These are phyloP conservation scores for Petasospora rhodanensis DNA, from an alignment of 1,139 yeast genomes.

Conservation along the genomic window DNA sequence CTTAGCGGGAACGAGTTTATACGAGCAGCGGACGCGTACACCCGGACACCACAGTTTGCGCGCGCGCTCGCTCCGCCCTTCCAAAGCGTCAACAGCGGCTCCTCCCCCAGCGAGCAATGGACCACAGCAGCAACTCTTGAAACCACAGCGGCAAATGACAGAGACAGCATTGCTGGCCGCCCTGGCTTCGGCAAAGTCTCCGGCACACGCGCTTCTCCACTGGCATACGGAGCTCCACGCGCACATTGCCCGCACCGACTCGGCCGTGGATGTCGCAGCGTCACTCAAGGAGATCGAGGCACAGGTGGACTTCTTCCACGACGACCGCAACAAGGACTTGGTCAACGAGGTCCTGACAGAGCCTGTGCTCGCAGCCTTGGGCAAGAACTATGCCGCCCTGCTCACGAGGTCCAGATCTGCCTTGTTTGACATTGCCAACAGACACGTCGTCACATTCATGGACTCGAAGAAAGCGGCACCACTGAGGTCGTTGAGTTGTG, in stretches of 20 bases:
- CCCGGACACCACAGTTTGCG: no score
- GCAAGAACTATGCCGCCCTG: constrained; percentile 21
- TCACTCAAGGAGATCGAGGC: constrained; percentile 14
- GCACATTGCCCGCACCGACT: constrained; percentile 3
- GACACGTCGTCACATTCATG: constrained; percentile 20
- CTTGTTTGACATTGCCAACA: constrained; percentile 24
- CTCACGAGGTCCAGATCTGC: constrained; percentile 18
- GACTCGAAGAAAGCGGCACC: constrained; percentile 14
- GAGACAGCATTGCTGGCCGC: constrained; percentile 1
- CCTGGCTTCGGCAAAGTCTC: constrained; percentile 3
- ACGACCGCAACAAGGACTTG: constrained; percentile 18
- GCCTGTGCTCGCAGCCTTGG: constrained; percentile 15
- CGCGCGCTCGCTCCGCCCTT: no score
- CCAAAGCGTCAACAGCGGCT: no score
- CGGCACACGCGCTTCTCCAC: constrained; percentile 7
- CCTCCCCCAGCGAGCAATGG: no score
- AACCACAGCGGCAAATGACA: no score
- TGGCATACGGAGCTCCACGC: constrained; percentile 10
- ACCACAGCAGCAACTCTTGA: no score
- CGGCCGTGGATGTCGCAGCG: constrained; percentile 1
- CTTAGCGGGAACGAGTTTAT: no score
- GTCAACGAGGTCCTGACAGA: constrained; percentile 15
- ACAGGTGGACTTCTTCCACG: constrained; percentile 18
- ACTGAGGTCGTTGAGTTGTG: constrained; percentile 17
- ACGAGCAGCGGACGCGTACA: no score